Percentiles rank a stretch among this genome's conserved stretches.
Conservation (phyloP, 768 basidiomycete genomes). For the Mycena maculata region DNA sequence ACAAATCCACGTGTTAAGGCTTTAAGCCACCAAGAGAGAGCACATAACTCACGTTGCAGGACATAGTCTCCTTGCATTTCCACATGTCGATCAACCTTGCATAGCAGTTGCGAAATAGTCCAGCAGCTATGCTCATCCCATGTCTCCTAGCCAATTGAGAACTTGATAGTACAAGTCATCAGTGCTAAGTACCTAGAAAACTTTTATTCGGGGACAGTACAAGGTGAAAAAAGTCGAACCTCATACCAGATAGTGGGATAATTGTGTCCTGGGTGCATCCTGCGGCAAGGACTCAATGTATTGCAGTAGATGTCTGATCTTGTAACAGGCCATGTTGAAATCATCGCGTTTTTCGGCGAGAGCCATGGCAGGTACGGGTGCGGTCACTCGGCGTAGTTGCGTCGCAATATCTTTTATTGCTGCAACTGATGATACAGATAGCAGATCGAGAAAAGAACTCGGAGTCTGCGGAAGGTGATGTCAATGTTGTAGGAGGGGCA, state of each 20-base stretch:
- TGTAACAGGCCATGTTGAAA: background rate
- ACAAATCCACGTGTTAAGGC: no score
- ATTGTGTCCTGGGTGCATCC: background rate
- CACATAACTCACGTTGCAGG: constrained; percentile 7
- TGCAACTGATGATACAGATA: no score
- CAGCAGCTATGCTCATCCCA: constrained; percentile 1
- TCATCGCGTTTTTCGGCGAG: background rate
- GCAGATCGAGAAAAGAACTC: no score
- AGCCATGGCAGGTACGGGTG: no score
- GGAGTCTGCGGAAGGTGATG: no score
- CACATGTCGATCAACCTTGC: constrained; percentile 2
- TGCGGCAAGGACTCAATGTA: constrained; percentile 4
- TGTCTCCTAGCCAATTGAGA: background rate
- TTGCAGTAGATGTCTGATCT: constrained; percentile 5
- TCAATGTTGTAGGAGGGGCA: no score
- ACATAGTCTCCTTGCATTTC: constrained; percentile 8
- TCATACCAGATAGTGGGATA: constrained; percentile 4
- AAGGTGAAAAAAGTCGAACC: background rate
- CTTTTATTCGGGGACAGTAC: background rate
- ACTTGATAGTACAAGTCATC: background rate
- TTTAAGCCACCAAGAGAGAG: no score
- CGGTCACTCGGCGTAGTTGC: background rate
- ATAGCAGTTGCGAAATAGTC: background rate
- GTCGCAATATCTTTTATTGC: background rate
- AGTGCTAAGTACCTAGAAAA: background rate